Evolutionary conservation across 768 basidiomycete species (phyloP).

Genomic region (Suillus americanus): DNA sequence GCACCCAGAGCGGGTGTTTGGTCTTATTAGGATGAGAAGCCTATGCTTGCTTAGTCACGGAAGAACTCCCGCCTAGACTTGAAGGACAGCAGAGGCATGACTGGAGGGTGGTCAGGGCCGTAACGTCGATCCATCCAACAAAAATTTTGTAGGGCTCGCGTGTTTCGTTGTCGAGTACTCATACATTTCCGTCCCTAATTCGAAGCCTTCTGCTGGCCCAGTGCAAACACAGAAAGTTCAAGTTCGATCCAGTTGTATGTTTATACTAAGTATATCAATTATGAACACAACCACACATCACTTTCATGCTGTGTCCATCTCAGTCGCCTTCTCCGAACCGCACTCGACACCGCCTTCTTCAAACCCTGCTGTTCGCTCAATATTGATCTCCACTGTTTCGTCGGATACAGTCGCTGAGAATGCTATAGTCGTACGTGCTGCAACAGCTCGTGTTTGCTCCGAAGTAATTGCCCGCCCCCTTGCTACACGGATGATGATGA

Average conservation of each 20-base stretch:
- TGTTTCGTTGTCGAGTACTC: neutral
- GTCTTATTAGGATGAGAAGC: constrained; percentile 14
- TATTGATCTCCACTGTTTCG: neutral
- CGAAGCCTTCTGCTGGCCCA: neutral
- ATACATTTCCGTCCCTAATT: neutral
- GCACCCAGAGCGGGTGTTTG: constrained; percentile 18
- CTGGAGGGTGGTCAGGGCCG: no score
- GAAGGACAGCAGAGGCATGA: no score
- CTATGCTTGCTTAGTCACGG: neutral
- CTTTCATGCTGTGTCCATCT: neutral
- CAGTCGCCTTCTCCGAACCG: neutral
- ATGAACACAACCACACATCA: neutral
- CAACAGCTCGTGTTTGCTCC: neutral
- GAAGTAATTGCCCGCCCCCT: constrained; percentile 24
- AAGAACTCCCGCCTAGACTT: no score
- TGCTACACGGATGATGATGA: constrained; percentile 37
- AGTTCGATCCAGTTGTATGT: neutral
- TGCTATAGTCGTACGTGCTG: neutral
- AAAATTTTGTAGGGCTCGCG: neutral
- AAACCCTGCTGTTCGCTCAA: neutral
- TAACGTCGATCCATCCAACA: neutral
- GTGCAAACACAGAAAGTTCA: neutral
- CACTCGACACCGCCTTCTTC: neutral
- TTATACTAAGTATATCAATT: neutral
- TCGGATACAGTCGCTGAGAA: neutral